These are phyloP conservation scores for Manihot esculenta DNA, from an alignment of 441 rosid species.

Conservation along the genomic window DNA sequence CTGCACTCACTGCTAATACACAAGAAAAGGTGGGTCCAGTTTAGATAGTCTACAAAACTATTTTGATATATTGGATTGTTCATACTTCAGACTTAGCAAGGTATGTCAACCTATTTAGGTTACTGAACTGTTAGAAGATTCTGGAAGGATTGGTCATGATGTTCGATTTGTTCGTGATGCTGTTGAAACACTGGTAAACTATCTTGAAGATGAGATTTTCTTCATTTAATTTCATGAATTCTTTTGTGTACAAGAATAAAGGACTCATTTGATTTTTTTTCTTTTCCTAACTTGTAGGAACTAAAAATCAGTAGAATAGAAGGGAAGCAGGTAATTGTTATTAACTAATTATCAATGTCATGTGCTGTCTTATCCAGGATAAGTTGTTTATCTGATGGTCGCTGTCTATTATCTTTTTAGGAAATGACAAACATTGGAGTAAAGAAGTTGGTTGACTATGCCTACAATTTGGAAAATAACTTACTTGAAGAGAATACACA, in stretches of 20 bases:
- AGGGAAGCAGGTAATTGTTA: slow-evolving; percentile 72
- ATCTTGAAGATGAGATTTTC: slow-evolving; percentile 5
- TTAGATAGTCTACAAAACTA: slow-evolving; percentile 2
- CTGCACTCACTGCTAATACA: slow-evolving; percentile 53
- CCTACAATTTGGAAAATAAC: slow-evolving; percentile 39
- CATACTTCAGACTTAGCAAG: slow-evolving; percentile 22
- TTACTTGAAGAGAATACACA: slow-evolving; percentile 41
- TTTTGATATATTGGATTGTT: slow-evolving; percentile 12
- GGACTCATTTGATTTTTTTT: slow-evolving; percentile 4
- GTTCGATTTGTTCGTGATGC: slow-evolving; percentile 59
- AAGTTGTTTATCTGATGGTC: slow-evolving; percentile 15
- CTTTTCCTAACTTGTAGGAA: slow-evolving; percentile 39
- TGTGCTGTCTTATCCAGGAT: slow-evolving; percentile 5
- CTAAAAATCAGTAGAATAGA: slow-evolving; percentile 70
- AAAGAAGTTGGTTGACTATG: slow-evolving; percentile 42
- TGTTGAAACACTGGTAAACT: slow-evolving; percentile 72
- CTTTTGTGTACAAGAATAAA: slow-evolving; percentile 11
- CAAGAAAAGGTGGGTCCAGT: slow-evolving; percentile 56
- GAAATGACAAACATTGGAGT: slow-evolving; percentile 60
- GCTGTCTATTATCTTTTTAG: slow-evolving; percentile 34
- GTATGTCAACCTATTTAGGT: slow-evolving; percentile 41
- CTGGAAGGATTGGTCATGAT: slow-evolving; percentile 43
- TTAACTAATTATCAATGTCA: slow-evolving; percentile 10
- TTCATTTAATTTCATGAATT: not conserved
- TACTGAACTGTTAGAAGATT: slow-evolving; percentile 47